phyloP scores from a whole-genome alignment of 2,329 filamentous ascomycete genomes.

The Ophiostoma perfectum region DNA sequence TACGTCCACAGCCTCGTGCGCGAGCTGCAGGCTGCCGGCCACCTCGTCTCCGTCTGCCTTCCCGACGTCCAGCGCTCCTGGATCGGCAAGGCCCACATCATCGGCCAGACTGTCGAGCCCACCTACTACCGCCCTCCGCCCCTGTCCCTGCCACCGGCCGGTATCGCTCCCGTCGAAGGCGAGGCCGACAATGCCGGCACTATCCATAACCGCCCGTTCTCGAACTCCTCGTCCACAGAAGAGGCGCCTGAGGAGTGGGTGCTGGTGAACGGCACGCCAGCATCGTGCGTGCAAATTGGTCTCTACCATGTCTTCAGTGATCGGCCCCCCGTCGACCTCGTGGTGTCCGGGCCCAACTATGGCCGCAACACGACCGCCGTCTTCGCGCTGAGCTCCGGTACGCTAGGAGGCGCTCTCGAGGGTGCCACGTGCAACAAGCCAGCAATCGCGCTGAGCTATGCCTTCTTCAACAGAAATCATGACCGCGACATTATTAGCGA shows the following conservation, averaged over 20 bases:
- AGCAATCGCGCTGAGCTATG: conserved; percentile 80
- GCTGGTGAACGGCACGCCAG: conserved; percentile 73
- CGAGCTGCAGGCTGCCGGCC: conserved; percentile 66
- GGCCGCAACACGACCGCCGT: conserved; percentile 76
- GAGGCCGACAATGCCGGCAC: conserved; percentile 54
- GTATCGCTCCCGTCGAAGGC: conserved; percentile 38
- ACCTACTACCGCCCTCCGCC: conserved; percentile 66
- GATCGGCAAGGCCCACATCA: conserved; percentile 97
- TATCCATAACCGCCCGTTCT: conserved; percentile 52
- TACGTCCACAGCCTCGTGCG: conserved; percentile 72
- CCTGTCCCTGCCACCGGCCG: conserved; percentile 33
- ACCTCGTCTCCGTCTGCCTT: conserved; percentile 85
- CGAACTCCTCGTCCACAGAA: conserved; percentile 11
- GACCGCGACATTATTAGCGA: conserved; percentile 74
- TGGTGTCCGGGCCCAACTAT: conserved; percentile 77
- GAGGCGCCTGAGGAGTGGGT: conserved; percentile 66
- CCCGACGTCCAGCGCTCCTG: conserved; percentile 90
- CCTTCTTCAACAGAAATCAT: conserved; percentile 81
- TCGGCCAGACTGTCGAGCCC: conserved; percentile 80
- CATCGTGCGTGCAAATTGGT: conserved; percentile 75
- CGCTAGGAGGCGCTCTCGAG: conserved; percentile 71
- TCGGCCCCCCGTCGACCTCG: conserved; percentile 65
- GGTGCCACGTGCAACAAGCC: conserved; percentile 64
- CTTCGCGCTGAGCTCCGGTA: conserved; percentile 72
- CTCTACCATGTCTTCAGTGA: conserved; percentile 73